These are phyloP conservation scores for Metarhizium sp. DNA, from an alignment of 2,329 filamentous ascomycete species.

Conservation along the genomic window DNA sequence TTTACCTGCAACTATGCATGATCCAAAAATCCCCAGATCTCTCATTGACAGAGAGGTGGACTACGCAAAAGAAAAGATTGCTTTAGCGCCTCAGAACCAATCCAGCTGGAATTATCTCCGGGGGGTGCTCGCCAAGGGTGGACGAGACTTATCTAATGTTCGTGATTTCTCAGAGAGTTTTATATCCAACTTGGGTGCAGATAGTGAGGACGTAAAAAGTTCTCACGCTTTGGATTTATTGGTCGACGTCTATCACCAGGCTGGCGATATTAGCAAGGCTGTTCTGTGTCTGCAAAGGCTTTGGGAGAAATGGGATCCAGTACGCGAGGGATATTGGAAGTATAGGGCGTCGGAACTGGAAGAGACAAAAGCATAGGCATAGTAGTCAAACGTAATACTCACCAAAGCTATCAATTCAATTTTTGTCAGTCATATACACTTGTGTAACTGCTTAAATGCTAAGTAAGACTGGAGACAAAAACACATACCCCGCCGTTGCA, in stretches of 20 bases:
- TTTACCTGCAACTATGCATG: conserved; percentile 40
- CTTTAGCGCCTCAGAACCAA: conserved; percentile 82
- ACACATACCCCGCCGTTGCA: too few relatives aligned
- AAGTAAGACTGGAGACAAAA: too few relatives aligned
- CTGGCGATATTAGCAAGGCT: conserved; percentile 51
- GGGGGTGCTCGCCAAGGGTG: conserved; percentile 63
- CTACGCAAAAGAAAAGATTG: conserved; percentile 65
- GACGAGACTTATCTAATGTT: conserved; percentile 34
- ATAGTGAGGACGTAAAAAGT: conserved; percentile 44
- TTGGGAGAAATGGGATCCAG: conserved; percentile 80
- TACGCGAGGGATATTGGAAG: conserved; percentile 88
- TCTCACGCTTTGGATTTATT: conserved; percentile 63
- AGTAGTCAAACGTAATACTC: background rate
- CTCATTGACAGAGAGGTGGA: conserved; percentile 66
- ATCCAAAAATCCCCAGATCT: conserved; percentile 48
- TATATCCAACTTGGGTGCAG: conserved; percentile 36
- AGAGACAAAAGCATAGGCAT: background rate
- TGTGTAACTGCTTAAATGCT: background rate
- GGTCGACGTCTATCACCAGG: conserved; percentile 56
- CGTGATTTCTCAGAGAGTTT: conserved; percentile 43
- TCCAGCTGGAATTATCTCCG: conserved; percentile 89
- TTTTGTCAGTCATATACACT: background rate
- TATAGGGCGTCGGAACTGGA: conserved; percentile 29
- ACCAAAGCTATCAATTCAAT: too few relatives aligned
- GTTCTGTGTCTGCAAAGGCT: conserved; percentile 62